Evolutionary conservation across 805 yeast genomes (phyloP).

Genomic region (Monosporozyma yasuniensis): DNA sequence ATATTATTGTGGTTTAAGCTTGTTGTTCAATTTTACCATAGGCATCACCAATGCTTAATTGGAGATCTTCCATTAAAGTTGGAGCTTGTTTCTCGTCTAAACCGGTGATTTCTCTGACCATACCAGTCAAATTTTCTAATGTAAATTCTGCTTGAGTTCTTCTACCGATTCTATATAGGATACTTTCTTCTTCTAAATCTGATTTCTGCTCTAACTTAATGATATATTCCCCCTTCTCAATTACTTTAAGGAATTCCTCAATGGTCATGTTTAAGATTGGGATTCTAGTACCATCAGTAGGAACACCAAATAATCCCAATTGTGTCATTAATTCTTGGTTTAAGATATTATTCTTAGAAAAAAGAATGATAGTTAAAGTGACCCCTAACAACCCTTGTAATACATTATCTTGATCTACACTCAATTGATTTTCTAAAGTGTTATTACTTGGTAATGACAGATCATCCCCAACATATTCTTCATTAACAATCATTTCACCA

Average conservation of each 20-base stretch:
- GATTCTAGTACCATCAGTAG: slow-evolving; percentile 19
- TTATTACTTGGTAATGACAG: slow-evolving; percentile 5
- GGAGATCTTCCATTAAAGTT: slow-evolving; percentile 14
- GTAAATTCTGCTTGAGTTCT: slow-evolving; percentile 23
- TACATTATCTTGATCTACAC: slow-evolving; percentile 15
- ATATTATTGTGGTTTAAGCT: too few species aligned
- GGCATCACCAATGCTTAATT: slow-evolving; percentile 22
- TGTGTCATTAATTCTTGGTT: slow-evolving; percentile 17
- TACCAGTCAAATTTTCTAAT: slow-evolving; percentile 11
- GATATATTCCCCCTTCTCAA: slow-evolving; percentile 21
- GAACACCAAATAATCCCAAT: slow-evolving; percentile 22
- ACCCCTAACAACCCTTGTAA: slow-evolving; percentile 20
- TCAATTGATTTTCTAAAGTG: slow-evolving; percentile 12
- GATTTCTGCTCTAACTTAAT: slow-evolving; percentile 18
- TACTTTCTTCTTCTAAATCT: slow-evolving; percentile 16
- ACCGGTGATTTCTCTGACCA: slow-evolving; percentile 17
- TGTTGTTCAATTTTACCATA: slow-evolving; percentile 4
- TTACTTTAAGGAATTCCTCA: slow-evolving; percentile 16
- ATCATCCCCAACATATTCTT: slow-evolving; percentile 17
- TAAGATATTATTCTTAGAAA: slow-evolving; percentile 24
- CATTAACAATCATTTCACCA: slow-evolving; percentile 11
- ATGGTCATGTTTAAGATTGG: slow-evolving; percentile 19
- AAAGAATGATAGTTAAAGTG: slow-evolving; percentile 14
- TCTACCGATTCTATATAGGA: slow-evolving; percentile 22
- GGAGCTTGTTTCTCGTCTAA: slow-evolving; percentile 11